Percentiles rank a stretch among this genome's conserved stretches.
phyloP scores from a whole-genome alignment of 495 filamentous ascomycete genomes.

The Lasiosphaeria ovina region DNA sequence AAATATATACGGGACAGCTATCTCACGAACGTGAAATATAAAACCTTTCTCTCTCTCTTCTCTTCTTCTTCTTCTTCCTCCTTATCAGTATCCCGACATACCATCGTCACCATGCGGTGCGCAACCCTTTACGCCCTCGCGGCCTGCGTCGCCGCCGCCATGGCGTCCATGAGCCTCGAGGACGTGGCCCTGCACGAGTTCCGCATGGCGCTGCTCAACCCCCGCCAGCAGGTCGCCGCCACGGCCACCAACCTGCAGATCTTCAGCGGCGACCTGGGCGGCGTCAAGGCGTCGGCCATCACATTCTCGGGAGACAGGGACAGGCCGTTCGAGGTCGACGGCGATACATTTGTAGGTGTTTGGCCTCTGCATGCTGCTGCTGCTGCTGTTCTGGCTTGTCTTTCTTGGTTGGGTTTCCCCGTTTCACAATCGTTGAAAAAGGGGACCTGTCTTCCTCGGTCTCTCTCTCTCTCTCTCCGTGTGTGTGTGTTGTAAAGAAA shows the following conservation, averaged over 20 bases:
- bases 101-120: conserved; percentile 6
- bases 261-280: conserved; percentile 28
- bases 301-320: conserved; percentile 36
- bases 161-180: conserved; percentile 10
- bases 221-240: conserved; percentile 12
- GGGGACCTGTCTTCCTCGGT: no score
- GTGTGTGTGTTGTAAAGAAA: conserved; percentile 23
- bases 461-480: conserved; percentile 4
- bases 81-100: not conserved
- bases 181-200: conserved; percentile 22
- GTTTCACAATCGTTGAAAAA: no score
- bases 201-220: conserved; percentile 17
- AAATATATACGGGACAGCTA: no score
- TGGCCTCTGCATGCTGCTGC: no score
- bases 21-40: no score
- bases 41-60: no score
- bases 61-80: not conserved
- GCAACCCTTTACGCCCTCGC: conserved; percentile 6
- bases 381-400: not conserved
- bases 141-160: conserved; percentile 4
- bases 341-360: conserved; percentile 47
- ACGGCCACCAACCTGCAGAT: conserved; percentile 24
- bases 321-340: conserved; percentile 46
- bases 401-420: not conserved
- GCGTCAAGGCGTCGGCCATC: conserved; percentile 26